phyloP scores from a whole-genome alignment of 2,329 filamentous ascomycete species.

The Gliomastix tumulicola region DNA sequence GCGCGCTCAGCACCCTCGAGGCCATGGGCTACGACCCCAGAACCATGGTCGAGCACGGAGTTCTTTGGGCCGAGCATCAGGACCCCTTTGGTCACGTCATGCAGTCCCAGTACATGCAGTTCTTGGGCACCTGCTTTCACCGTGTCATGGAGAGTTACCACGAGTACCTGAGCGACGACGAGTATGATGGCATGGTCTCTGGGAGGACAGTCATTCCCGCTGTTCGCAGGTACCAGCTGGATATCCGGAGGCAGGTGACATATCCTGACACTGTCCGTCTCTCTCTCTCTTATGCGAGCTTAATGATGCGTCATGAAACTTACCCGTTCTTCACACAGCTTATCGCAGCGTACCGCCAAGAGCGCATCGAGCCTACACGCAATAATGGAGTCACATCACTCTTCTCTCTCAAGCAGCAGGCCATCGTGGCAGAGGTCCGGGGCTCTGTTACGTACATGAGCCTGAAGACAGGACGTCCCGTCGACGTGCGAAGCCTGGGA shows the following conservation, averaged over 20 bases:
- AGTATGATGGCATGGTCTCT: slow-evolving; percentile 14
- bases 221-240: slow-evolving; percentile 11
- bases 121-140: slow-evolving; percentile 11
- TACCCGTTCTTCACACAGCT: no score
- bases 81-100: slow-evolving; percentile 16
- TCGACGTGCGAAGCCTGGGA: slow-evolving; percentile 5
- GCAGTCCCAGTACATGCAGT: slow-evolving; percentile 14
- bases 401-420: slow-evolving; percentile 8
- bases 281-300: neutral
- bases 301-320: no score
- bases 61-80: slow-evolving; percentile 16
- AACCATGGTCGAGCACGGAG: slow-evolving; percentile 10
- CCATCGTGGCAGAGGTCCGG: slow-evolving; percentile 5
- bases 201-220: slow-evolving; percentile 11
- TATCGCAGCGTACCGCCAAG: slow-evolving; percentile 6
- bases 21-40: slow-evolving; percentile 7
- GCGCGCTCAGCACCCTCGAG: slow-evolving; percentile 7
- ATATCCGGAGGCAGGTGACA: slow-evolving; percentile 12
- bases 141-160: slow-evolving; percentile 15
- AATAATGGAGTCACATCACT: slow-evolving; percentile 3
- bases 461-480: slow-evolving; percentile 5
- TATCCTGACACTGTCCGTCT: slow-evolving; percentile 9
- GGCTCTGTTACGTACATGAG: slow-evolving; percentile 4
- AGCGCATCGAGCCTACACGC: slow-evolving; percentile 6
- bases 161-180: slow-evolving; percentile 12